Percentiles rank a stretch among this genome's conserved stretches.
Conservation (phyloP, 257 asterid species). For the Thymus mandschuricus region DNA sequence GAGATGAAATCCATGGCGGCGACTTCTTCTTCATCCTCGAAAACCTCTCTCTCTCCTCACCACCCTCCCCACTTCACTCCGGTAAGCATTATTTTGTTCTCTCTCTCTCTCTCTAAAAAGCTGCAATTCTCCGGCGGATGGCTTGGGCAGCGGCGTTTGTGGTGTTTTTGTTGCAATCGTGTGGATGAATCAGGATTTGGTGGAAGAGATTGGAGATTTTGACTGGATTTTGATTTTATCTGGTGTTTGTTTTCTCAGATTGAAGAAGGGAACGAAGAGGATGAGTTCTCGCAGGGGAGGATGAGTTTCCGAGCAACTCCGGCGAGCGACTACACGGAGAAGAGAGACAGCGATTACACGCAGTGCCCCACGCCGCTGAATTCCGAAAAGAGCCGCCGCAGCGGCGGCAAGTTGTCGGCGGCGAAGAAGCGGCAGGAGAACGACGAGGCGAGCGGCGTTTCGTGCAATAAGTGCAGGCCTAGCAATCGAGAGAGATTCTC, state of each 20-base stretch:
- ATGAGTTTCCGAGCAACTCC: slow-evolving; percentile 65
- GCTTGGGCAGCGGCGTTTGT: too few relatives aligned
- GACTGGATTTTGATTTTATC: background rate
- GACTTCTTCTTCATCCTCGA: slow-evolving; percentile 44
- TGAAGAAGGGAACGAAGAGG: slow-evolving; percentile 94
- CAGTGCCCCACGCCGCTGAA: slow-evolving; percentile 66
- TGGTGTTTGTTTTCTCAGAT: slow-evolving; percentile 42
- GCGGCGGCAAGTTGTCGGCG: background rate
- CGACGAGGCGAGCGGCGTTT: slow-evolving; percentile 50
- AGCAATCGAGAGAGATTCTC: slow-evolving; percentile 68
- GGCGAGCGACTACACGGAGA: slow-evolving; percentile 46
- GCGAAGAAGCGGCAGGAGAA: slow-evolving; percentile 42
- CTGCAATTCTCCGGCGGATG: background rate
- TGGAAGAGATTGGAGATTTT: background rate
- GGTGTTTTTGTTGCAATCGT: too few relatives aligned
- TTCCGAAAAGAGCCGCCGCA: slow-evolving; percentile 34
- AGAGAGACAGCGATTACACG: slow-evolving; percentile 34
- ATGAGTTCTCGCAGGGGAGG: slow-evolving; percentile 66
- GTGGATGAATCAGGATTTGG: background rate
- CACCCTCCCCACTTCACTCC: slow-evolving; percentile 80
- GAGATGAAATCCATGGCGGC: slow-evolving; percentile 62
- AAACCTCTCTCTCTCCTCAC: slow-evolving; percentile 66
- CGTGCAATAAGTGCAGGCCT: slow-evolving; percentile 92
- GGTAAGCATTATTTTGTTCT: slow-evolving; percentile 37
- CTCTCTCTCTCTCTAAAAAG: slow-evolving; percentile 1